Conservation (phyloP, 345 rosid genomes). For the Sisymbrium altissimum region DNA sequence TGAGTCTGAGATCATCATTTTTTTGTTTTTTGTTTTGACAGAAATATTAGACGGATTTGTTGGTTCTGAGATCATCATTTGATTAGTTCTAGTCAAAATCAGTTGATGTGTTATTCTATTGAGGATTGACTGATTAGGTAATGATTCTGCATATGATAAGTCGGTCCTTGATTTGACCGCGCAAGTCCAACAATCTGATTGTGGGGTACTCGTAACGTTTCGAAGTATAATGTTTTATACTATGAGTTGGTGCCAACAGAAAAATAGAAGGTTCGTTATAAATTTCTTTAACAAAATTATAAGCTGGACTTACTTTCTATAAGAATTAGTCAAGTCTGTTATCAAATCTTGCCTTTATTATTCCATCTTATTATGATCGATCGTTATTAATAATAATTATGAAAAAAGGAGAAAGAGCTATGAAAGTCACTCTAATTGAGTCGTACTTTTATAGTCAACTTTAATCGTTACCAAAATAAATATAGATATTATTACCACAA, state of each 20-base stretch:
- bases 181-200: no score
- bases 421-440: neutral
- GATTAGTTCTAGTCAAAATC: no score
- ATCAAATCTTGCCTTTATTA: neutral
- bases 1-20: no score
- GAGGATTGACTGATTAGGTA: no score
- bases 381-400: neutral
- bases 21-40: no score
- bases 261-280: neutral
- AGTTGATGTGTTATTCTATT: no score
- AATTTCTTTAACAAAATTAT: neutral
- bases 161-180: no score
- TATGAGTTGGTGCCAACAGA: neutral
- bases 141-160: no score
- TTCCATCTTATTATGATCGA: neutral
- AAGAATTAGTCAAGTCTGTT: neutral
- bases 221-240: no score
- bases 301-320: neutral
- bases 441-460: conserved; percentile 12
- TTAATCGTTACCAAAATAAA: neutral
- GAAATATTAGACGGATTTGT: no score
- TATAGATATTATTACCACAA: neutral
- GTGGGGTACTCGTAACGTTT: no score
- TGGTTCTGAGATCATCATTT: no score
- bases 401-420: neutral